Evolutionary conservation across 2,329 filamentous ascomycete species (phyloP).

Genomic region (Cadophora luteo-olivacea): DNA sequence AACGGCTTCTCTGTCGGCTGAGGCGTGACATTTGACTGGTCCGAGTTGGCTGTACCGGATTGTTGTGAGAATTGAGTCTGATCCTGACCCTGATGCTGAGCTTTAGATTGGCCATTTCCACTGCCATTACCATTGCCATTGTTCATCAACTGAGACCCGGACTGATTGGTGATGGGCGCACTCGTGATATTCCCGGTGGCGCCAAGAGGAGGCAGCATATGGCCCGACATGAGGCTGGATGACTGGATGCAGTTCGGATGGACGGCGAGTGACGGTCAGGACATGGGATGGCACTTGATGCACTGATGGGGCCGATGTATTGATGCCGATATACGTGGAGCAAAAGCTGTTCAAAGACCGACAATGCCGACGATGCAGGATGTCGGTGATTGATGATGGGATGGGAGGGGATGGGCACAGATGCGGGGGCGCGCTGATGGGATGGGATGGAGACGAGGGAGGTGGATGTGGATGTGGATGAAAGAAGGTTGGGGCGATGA

Average conservation of each 20-base stretch:
- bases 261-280: conserved; percentile 11
- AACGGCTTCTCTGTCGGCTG: conserved; percentile 23
- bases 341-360: not conserved
- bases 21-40: not conserved
- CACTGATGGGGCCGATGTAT: not conserved
- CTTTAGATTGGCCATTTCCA: not conserved
- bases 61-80: not conserved
- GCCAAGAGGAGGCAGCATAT: conserved; percentile 12
- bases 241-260: not conserved
- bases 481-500: not conserved
- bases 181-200: not conserved
- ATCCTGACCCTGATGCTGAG: not conserved
- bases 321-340: conserved; percentile 1
- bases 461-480: not conserved
- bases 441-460: not conserved
- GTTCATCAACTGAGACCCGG: conserved; percentile 1
- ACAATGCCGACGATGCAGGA: conserved; percentile 6
- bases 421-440: not conserved
- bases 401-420: not conserved
- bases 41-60: not conserved
- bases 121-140: not conserved
- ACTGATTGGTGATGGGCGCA: not conserved
- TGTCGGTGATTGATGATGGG: conserved; percentile 9
- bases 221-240: conserved; percentile 2
- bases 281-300: not conserved